Conservation (phyloP, 2,329 filamentous ascomycete species). For the Fonsecaea monophora region DNA sequence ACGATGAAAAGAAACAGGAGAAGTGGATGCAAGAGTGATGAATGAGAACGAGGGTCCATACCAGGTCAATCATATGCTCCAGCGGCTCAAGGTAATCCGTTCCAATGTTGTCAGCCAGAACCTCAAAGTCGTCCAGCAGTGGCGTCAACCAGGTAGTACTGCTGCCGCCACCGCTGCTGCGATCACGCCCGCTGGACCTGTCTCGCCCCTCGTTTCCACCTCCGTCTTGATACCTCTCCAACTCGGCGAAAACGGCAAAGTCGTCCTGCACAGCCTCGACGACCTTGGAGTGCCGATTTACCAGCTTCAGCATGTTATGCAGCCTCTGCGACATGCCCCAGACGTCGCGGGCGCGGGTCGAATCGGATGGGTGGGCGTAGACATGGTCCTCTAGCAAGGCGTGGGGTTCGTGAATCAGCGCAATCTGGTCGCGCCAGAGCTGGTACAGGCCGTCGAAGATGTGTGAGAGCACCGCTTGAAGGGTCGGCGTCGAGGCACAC, state of each 20-base stretch:
- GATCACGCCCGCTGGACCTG: not conserved
- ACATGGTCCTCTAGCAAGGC: constrained; percentile 56
- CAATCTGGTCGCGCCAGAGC: constrained; percentile 24
- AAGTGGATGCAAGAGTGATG: not conserved
- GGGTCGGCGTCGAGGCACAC: not conserved
- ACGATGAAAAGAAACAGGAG: not conserved
- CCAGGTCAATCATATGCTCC: constrained; percentile 50
- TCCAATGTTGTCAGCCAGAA: constrained; percentile 55
- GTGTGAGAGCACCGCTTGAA: constrained; percentile 21
- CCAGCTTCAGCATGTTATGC: constrained; percentile 60
- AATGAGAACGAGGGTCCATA: not conserved
- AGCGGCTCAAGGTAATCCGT: constrained; percentile 61
- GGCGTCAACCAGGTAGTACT: constrained; percentile 48
- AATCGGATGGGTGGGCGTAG: constrained; percentile 62
- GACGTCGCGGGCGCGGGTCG: constrained; percentile 59
- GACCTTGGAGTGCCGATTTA: constrained; percentile 53
- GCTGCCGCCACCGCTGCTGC: not conserved
- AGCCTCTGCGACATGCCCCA: constrained; percentile 60
- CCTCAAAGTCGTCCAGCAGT: constrained; percentile 52
- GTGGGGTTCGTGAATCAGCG: constrained; percentile 22
- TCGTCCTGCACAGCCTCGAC: constrained; percentile 55
- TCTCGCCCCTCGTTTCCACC: constrained; percentile 20
- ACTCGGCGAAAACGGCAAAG: constrained; percentile 49
- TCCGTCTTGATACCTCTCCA: constrained; percentile 45
- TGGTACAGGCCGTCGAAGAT: constrained; percentile 22